Conservation (phyloP, 2,329 filamentous ascomycete genomes). For the Sclerotinia sclerotiorum region DNA sequence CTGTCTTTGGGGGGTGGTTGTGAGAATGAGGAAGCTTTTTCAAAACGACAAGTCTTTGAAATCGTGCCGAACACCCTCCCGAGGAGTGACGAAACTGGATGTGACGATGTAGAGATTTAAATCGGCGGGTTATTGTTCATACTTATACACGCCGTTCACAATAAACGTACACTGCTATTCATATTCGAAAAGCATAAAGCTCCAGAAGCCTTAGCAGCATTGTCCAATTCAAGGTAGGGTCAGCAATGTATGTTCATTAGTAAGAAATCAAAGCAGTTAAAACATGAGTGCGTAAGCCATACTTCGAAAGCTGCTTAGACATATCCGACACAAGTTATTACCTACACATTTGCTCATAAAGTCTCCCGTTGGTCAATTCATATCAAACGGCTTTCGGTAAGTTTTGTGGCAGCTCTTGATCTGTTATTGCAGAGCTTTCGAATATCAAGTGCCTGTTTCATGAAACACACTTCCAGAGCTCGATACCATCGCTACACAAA, state of each 20-base stretch:
- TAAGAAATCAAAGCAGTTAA: not conserved
- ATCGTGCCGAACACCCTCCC: not conserved
- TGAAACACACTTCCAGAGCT: not conserved
- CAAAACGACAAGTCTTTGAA: not conserved
- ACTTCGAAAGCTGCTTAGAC: not conserved
- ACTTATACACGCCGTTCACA: not conserved
- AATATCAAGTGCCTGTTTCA: not conserved
- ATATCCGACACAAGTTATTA: not conserved
- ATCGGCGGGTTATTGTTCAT: too few relatives aligned
- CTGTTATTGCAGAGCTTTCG: not conserved
- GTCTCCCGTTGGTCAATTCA: not conserved
- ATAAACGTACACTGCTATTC: not conserved
- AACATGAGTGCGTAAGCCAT: not conserved
- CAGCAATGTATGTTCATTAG: not conserved
- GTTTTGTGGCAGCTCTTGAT: not conserved
- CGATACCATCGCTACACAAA: not conserved
- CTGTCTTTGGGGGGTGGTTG: not conserved
- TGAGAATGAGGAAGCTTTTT: not conserved
- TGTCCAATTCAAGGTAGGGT: not conserved
- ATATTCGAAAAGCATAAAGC: not conserved
- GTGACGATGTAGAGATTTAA: not conserved
- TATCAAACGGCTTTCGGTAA: not conserved
- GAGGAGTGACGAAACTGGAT: not conserved
- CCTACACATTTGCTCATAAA: not conserved
- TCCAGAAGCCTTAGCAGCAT: not conserved